Evolutionary conservation across 1,284 basidiomycete species (phyloP), one percentile per base, ranked within the genome.

Genomic region (Ustilago nuda): DNA sequence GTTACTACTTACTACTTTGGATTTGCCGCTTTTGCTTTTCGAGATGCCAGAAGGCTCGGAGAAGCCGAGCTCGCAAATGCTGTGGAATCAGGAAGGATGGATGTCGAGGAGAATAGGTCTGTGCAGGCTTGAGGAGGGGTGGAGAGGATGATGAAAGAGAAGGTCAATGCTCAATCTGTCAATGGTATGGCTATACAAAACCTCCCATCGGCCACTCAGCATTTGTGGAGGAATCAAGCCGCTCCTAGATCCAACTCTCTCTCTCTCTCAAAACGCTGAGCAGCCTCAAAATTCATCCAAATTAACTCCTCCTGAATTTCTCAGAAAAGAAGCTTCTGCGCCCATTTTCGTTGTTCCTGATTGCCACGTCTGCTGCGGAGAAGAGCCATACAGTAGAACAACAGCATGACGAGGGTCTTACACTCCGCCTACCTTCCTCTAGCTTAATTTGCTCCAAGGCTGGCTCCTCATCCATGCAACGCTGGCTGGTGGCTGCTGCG

Each of bases 191-290:
- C 48, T 50, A 50, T 50, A 30, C 48, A 50, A 50, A 50, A 30
- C 27, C 11, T 12, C 48, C 48, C 32, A 50, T 30, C 48, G 30
- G 48, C 48, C 27, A 50, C 48, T 50, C 6, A 30, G 48, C 48
- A 32, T 50, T 50, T 50, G 48, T 50, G 48, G 48, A 50, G 48
- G 48, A 50, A 50, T 13, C 23, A 27, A 27, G 23, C 23, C 23
- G 23, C 23, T 27, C 3, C 23, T 27, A 27, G 23, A 27, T 27
- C 23, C 23, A 27, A 3, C 23, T 27, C 23, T 27, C 23, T n/a
- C 45, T 19, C n/a, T 23, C 6, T 41, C 17, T 6, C 17, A 41
- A 41, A 45, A 8, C 43, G 43, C 43, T 45, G 43, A 19, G 17
- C 43, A 4, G 43, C 11, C n/a, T 45, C 48, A 7, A 15, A 50